Base-by-base conservation (phyloP, 2,329 filamentous ascomycete species). In the Sarocladiaceae sp. region DNA sequence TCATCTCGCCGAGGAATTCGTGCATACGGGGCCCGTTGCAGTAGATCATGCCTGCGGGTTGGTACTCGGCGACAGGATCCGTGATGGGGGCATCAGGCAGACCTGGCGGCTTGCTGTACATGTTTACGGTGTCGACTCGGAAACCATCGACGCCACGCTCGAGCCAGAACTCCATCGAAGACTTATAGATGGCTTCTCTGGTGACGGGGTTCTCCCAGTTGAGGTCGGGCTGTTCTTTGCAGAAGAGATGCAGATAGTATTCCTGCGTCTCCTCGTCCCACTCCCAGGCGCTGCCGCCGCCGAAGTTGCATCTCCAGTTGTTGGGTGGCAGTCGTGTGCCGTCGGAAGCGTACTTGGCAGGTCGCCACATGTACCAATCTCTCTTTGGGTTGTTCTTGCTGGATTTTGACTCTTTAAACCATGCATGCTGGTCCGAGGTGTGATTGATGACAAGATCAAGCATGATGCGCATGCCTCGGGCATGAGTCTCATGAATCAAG, bases 391-490 rank as follows among this genome's bases (percentile, higher is more conserved):
- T 86, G 56, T 79, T 72, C 53, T 75, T 81, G 36, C 79, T 83
- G 31, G 77, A 78, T 49, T 81, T 73, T 2, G 83, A 86, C 60
- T 88, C 78, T 46, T 80, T 74, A 67, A 90, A 90, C 86, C 86
- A 91, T 3, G 75, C 73, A 59, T 89, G 84, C 63, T 88, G 76
- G 56, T 86, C 80, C 2, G 82, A 87, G 0, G 87, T 90, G 63
- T 93, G 88, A 58, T 91, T 93, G 55, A 91, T 78, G 2, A 92
- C 88, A 3, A 92, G 72, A 61, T 92, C 87, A 54, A 91, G 77
- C 53, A 92, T 82, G 11, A 91, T 68, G 57, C 80, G 82, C 79
- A 91, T 88, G 3, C 78, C 82, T 3, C 84, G 75, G 15, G 75
- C 66, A 54, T 87, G 83, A 36, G 80, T 76, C 42, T 78, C 79